Base-by-base conservation (phyloP, 139 green algal genomes). In the Chlorella sorokiniana region DNA sequence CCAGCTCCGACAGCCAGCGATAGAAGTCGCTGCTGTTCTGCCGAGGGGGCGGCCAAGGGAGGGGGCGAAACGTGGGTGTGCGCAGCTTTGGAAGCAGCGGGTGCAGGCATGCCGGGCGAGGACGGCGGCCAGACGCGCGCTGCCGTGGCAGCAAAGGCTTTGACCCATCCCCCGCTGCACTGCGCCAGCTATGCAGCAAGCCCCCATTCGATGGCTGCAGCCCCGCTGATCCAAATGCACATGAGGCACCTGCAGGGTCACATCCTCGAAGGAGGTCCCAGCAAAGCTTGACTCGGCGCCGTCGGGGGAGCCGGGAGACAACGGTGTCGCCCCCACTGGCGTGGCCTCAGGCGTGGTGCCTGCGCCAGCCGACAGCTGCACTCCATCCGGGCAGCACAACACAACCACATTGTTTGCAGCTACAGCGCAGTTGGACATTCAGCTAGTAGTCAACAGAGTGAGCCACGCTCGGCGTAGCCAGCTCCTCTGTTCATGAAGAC, bases 1-100 rank as follows among this genome's bases (percentile, higher is more conserved):
- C 95, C 78, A 98, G 86, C 82, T 97, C 93, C 33, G 82, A 79
- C 63, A 96, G 90, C 95, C 95, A 98, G 78, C 94, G 94, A 85
- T 96, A 94, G 83, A 98, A 98, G 62, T 97, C 84, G 40, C 86
- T 81, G 73, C 52, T 91, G 81, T 93, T 96, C 40, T 95, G 93
- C 38, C 33, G 59, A 23, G 31, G 20, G 27, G 31, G n/a, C n/a
- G n/a, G n/a, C n/a, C n/a, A n/a, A n/a, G n/a, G n/a, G n/a, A n/a
- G n/a, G n/a, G n/a, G n/a, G n/a, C n/a, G n/a, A n/a, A n/a, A n/a
- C n/a, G n/a, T n/a, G n/a, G n/a, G n/a, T n/a, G n/a, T n/a, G n/a
- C n/a, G n/a, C n/a, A n/a, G n/a, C n/a, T n/a, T n/a, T n/a, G n/a
- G n/a, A n/a, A n/a, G 38, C 63, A 54, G 38, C 40, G 8, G 41